Evolutionary conservation across 768 basidiomycete genomes (phyloP).

Genomic region (Naganishia kalamii): DNA sequence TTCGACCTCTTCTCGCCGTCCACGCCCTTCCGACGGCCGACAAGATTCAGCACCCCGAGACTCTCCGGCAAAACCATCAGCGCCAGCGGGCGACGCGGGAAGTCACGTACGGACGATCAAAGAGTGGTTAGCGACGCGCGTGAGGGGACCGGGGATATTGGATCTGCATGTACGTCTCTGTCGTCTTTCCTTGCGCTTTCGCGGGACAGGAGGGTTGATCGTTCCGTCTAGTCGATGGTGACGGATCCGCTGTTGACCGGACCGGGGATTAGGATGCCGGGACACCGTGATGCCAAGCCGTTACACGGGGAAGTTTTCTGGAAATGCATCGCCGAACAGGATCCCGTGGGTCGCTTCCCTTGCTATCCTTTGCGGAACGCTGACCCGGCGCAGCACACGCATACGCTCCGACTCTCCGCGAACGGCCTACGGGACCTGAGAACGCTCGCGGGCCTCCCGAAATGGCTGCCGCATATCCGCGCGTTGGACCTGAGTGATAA

Average conservation of each 20-base stretch:
- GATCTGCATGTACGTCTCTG: slow-evolving; percentile 22
- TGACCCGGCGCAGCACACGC: slow-evolving; percentile 55
- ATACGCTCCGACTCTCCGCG: slow-evolving; percentile 75
- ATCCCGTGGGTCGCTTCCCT: not conserved
- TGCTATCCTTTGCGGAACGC: slow-evolving; percentile 20
- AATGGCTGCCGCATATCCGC: slow-evolving; percentile 60
- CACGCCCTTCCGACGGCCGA: not conserved
- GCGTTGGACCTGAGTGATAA: slow-evolving; percentile 47
- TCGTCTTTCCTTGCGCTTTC: not conserved
- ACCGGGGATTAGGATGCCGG: slow-evolving; percentile 65
- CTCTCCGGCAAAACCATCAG: not conserved
- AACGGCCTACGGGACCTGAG: slow-evolving; percentile 62
- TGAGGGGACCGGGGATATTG: slow-evolving; percentile 16
- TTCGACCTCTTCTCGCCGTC: not conserved
- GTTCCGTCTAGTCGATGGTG: slow-evolving; percentile 52
- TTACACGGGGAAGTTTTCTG: slow-evolving; percentile 68
- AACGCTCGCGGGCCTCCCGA: slow-evolving; percentile 58
- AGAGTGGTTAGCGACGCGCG: slow-evolving; percentile 22
- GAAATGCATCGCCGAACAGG: slow-evolving; percentile 49
- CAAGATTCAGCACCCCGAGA: not conserved
- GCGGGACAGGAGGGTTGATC: no score
- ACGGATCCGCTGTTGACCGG: slow-evolving; percentile 71
- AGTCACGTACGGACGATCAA: slow-evolving; percentile 20
- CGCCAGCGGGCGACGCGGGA: not conserved
- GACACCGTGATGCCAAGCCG: slow-evolving; percentile 57